Evolutionary conservation across 1,139 yeast genomes (phyloP).

Genomic region (Nakaseomyces kungkrabaensis): DNA sequence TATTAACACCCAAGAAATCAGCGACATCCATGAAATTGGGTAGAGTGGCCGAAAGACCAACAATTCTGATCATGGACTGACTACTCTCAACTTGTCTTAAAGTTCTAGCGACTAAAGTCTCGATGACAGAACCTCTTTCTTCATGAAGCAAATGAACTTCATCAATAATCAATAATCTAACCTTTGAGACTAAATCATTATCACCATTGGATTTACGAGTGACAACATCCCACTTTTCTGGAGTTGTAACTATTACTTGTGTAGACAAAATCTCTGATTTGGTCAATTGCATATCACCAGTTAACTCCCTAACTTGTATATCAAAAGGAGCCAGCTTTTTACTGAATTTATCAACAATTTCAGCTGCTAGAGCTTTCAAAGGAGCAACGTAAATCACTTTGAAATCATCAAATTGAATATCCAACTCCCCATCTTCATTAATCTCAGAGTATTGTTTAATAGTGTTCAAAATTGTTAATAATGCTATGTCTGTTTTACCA

Average conservation of each 20-base stretch:
- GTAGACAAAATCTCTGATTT: conserved; percentile 73
- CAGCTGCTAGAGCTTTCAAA: conserved; percentile 92
- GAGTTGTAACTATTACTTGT: conserved; percentile 91
- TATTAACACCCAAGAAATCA: conserved; percentile 84
- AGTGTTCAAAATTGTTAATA: conserved; percentile 70
- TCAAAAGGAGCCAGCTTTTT: conserved; percentile 77
- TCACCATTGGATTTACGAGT: conserved; percentile 80
- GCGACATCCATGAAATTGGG: conserved; percentile 95
- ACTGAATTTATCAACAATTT: conserved; percentile 84
- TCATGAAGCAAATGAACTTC: conserved; percentile 95
- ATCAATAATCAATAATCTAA: conserved; percentile 78
- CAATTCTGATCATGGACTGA: conserved; percentile 87
- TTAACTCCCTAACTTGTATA: conserved; percentile 74
- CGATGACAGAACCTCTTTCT: conserved; percentile 97
- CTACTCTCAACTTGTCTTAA: conserved; percentile 87
- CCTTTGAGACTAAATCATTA: conserved; percentile 75
- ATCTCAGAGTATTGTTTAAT: conserved; percentile 48
- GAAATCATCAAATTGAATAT: conserved; percentile 70
- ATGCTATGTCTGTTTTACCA: conserved; percentile 96
- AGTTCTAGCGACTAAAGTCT: conserved; percentile 91
- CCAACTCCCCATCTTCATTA: conserved; percentile 45
- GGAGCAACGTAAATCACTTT: conserved; percentile 95
- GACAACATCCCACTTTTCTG: conserved; percentile 98
- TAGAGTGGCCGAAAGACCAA: conserved; percentile 93
- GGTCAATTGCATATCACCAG: conserved; percentile 96